A percentile compares a stretch with the other conserved stretches of the same genome.
Evolutionary conservation across 2,329 filamentous ascomycete species (phyloP).

Genomic region (Neoascochyta sp.): DNA sequence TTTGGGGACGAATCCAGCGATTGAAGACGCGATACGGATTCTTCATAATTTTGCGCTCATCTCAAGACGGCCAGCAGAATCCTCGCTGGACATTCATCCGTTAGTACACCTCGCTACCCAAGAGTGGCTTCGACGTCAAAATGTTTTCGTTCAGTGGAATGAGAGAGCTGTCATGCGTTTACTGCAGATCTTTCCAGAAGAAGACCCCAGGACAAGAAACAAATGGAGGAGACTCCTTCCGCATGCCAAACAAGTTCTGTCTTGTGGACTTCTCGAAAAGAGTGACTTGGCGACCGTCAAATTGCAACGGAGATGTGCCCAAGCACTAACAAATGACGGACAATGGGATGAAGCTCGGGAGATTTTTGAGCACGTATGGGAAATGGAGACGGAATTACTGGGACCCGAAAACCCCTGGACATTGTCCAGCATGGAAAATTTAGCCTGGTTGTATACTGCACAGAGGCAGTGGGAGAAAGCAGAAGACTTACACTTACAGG

Average conservation of each 20-base stretch:
- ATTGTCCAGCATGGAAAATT: slow-evolving; percentile 1
- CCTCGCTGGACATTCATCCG: slow-evolving; percentile 11
- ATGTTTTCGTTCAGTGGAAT: slow-evolving; percentile 5
- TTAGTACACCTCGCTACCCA: slow-evolving; percentile 15
- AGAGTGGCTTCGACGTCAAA: slow-evolving; percentile 5
- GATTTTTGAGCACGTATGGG: slow-evolving; percentile 10
- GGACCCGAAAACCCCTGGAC: slow-evolving; percentile 7
- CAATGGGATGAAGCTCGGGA: slow-evolving; percentile 12
- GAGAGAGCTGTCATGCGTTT: slow-evolving; percentile 8
- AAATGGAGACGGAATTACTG: slow-evolving; percentile 7
- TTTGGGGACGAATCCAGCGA: slow-evolving; percentile 10
- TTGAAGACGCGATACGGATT: slow-evolving; percentile 12
- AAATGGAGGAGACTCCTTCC: slow-evolving; percentile 18
- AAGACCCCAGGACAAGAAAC: slow-evolving; percentile 12
- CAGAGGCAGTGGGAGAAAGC: slow-evolving; percentile 1
- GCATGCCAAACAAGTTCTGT: slow-evolving; percentile 15
- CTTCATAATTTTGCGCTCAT: slow-evolving; percentile 13
- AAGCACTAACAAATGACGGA: slow-evolving; percentile 8
- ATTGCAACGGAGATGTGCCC: slow-evolving; percentile 9
- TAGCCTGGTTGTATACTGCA: background rate
- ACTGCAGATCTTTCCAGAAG: slow-evolving; percentile 15
- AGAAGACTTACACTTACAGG: slow-evolving; percentile 7
- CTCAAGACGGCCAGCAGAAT: slow-evolving; percentile 7
- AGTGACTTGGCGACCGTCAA: slow-evolving; percentile 4
- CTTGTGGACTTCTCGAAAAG: slow-evolving; percentile 2